phyloP scores from a whole-genome alignment of 2,329 filamentous ascomycete species.

The Microdochium paspali region DNA sequence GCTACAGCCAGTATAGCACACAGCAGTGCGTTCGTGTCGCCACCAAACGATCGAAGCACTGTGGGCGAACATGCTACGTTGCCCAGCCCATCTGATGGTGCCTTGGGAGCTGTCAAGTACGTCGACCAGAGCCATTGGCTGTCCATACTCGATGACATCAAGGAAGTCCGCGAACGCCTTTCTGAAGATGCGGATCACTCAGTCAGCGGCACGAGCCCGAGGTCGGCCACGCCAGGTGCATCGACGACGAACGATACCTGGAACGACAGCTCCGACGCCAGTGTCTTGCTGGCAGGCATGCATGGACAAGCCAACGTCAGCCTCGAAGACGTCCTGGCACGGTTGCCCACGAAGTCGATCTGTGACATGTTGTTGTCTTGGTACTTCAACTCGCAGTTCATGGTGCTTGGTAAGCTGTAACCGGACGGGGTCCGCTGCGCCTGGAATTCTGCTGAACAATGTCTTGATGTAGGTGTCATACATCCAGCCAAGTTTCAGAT shows the following conservation, averaged over 20 bases:
- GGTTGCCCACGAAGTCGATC: slow-evolving; percentile 12
- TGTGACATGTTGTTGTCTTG: slow-evolving; percentile 20
- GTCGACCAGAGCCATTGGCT: slow-evolving; percentile 23
- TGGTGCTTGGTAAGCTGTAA: slow-evolving; percentile 13
- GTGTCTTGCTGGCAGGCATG: neutral
- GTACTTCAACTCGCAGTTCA: slow-evolving; percentile 17
- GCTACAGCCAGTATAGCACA: neutral
- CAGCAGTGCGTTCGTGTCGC: neutral
- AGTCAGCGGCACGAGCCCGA: neutral
- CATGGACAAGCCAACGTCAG: slow-evolving; percentile 1
- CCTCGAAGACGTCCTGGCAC: slow-evolving; percentile 8
- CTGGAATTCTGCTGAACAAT: too few relatives aligned
- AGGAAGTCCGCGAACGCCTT: slow-evolving; percentile 20
- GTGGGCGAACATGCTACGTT: too few relatives aligned
- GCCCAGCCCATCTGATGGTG: slow-evolving; percentile 2
- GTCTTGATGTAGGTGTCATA: slow-evolving; percentile 10
- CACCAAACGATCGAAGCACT: too few relatives aligned
- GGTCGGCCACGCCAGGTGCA: too few relatives aligned
- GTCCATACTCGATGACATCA: slow-evolving; percentile 24
- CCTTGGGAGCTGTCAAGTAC: slow-evolving; percentile 11
- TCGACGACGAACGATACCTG: slow-evolving; percentile 3
- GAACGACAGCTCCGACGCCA: slow-evolving; percentile 2
- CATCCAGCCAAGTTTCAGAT: slow-evolving; percentile 17
- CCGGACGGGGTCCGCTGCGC: neutral
- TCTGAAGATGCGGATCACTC: neutral